Evolutionary conservation across 495 filamentous ascomycete genomes (phyloP).

Genomic region (Neurospora sp.): DNA sequence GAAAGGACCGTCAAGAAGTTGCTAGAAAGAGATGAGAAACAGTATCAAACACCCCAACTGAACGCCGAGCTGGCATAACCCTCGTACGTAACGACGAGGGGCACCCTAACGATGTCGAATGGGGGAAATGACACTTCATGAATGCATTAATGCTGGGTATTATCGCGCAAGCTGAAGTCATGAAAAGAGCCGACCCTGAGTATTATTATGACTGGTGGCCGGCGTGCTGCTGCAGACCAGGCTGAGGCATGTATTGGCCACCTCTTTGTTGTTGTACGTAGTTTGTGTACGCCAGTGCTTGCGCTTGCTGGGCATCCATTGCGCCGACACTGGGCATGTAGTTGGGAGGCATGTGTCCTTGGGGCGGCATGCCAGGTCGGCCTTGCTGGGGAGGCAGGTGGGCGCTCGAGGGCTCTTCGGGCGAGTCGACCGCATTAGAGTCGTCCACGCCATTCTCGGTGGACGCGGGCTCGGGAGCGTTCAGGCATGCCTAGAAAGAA

Average conservation of each 20-base stretch:
- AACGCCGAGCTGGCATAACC: conserved; percentile 21
- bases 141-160: conserved; percentile 45
- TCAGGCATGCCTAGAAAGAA: conserved; percentile 67
- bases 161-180: conserved; percentile 29
- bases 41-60: conserved; percentile 18
- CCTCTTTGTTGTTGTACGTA: conserved; percentile 46
- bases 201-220: conserved; percentile 40
- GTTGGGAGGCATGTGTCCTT: conserved; percentile 40
- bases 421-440: conserved; percentile 48
- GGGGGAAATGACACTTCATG: conserved; percentile 30
- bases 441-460: conserved; percentile 88
- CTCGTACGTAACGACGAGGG: conserved; percentile 9
- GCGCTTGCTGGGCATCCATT: conserved; percentile 45
- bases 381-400: conserved; percentile 47
- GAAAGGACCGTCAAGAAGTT: conserved; percentile 8
- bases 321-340: conserved; percentile 42
- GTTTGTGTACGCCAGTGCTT: conserved; percentile 50
- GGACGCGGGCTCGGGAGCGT: conserved; percentile 88
- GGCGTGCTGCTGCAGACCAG: conserved; percentile 44
- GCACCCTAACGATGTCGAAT: conserved; percentile 15
- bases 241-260: conserved; percentile 43
- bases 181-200: conserved; percentile 9
- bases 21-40: conserved; percentile 17
- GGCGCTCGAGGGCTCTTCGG: conserved; percentile 49
- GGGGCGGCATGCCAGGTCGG: conserved; percentile 37